These are phyloP conservation scores for Talaromyces sp. DNA, from an alignment of 2,329 filamentous ascomycete genomes.

Conservation along the genomic window DNA sequence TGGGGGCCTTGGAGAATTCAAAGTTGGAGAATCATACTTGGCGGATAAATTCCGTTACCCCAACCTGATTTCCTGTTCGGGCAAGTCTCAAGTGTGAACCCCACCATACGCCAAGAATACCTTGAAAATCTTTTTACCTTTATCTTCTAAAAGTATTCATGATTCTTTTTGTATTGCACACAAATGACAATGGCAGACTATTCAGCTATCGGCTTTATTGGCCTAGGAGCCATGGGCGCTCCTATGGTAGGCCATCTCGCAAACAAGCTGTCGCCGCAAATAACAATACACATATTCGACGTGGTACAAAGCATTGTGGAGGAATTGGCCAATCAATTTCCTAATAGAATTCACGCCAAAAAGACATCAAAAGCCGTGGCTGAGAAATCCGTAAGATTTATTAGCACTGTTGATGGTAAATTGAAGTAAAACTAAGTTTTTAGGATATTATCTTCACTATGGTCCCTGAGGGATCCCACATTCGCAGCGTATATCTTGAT, in stretches of 20 bases:
- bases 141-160: background rate
- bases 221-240: conserved; percentile 51
- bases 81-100: background rate
- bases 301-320: conserved; percentile 40
- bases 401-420: background rate
- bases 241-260: conserved; percentile 49
- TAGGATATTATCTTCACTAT: conserved; percentile 49
- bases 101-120: background rate
- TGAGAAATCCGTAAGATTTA: conserved; percentile 40
- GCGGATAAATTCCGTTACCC: background rate
- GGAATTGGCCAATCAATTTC: conserved; percentile 36
- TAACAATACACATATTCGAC: conserved; percentile 45
- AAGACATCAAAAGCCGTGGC: conserved; percentile 44
- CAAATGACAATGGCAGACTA: conserved; percentile 2
- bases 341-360: conserved; percentile 33
- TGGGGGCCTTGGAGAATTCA: background rate
- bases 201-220: conserved; percentile 40
- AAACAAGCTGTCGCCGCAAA: conserved; percentile 38
- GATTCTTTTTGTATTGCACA: background rate
- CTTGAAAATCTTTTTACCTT: background rate
- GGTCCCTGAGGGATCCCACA: conserved; percentile 49
- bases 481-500: conserved; percentile 47
- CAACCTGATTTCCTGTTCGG: background rate
- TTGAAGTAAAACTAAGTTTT: background rate
- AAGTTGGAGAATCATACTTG: background rate